phyloP scores from a whole-genome alignment of 1,139 yeast species.

The Nakaseomyces sp. region DNA sequence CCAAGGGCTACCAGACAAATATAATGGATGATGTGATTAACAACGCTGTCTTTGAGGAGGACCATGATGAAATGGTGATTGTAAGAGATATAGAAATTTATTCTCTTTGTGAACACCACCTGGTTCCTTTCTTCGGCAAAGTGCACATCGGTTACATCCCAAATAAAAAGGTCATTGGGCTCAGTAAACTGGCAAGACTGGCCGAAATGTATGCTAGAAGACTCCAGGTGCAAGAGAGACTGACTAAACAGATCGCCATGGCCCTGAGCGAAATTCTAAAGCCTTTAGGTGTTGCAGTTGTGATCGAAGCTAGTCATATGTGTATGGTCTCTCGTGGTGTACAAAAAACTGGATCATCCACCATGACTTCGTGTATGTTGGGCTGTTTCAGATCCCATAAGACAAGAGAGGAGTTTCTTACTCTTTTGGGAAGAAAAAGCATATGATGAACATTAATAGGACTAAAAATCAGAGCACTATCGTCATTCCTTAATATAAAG shows the following conservation, averaged over 20 bases:
- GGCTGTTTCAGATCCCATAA: constrained; percentile 93
- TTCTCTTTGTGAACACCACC: constrained; percentile 92
- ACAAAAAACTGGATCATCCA: constrained; percentile 87
- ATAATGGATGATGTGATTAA: constrained; percentile 76
- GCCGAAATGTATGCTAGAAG: constrained; percentile 97
- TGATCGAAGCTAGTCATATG: constrained; percentile 96
- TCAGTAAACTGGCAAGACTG: constrained; percentile 83
- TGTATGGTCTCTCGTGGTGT: constrained; percentile 99
- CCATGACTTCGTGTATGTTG: constrained; percentile 94
- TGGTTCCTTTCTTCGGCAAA: constrained; percentile 94
- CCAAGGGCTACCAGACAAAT: constrained; percentile 94
- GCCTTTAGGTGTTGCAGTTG: constrained; percentile 97
- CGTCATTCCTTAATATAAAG: no score
- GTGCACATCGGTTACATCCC: constrained; percentile 97
- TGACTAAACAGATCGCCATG: constrained; percentile 95
- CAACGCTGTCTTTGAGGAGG: constrained; percentile 93
- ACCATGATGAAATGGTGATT: constrained; percentile 98
- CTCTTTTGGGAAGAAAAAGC: constrained; percentile 54
- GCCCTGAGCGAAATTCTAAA: constrained; percentile 82
- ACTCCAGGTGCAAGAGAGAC: constrained; percentile 91
- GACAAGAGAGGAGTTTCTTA: constrained; percentile 91
- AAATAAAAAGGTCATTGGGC: constrained; percentile 85
- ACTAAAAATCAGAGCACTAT: no score
- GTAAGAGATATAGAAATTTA: constrained; percentile 89
- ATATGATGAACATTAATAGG: no score